Percentiles rank a stretch among this genome's conserved stretches.
Evolutionary conservation across 2,329 filamentous ascomycete genomes (phyloP).

Genomic region (Calonectria leucothoes): DNA sequence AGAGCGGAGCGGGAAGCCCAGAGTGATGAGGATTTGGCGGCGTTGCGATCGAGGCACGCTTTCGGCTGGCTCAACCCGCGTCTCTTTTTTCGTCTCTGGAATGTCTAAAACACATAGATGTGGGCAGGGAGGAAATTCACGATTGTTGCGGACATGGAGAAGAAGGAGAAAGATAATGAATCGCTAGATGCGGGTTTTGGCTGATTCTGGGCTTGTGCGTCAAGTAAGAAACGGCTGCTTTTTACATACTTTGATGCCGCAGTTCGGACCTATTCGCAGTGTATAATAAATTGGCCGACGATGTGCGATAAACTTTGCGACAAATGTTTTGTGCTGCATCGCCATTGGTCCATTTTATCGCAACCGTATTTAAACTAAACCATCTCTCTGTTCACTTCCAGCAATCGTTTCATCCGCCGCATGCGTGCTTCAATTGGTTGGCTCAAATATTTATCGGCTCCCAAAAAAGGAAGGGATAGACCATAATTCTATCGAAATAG

Average conservation of each 20-base stretch:
- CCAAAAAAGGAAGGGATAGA: background rate
- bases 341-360: background rate
- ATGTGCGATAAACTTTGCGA: background rate
- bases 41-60: background rate
- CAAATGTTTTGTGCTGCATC: background rate
- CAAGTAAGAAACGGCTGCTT: background rate
- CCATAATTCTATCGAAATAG: background rate
- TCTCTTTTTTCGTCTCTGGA: conserved; percentile 23
- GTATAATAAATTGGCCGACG: background rate
- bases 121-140: too few species aligned
- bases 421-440: background rate
- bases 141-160: background rate
- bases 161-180: too few species aligned
- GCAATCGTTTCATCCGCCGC: background rate
- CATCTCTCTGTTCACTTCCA: too few species aligned
- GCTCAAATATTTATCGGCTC: background rate
- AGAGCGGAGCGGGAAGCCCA: background rate
- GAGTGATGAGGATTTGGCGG: background rate
- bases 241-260: background rate
- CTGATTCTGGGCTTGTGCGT: background rate
- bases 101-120: conserved; percentile 16
- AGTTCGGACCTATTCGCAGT: background rate
- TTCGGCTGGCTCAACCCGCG: conserved; percentile 28
- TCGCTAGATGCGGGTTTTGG: too few species aligned
- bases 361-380: background rate